These are phyloP conservation scores for Chlorokybus atmophyticus DNA, from an alignment of 139 green algal genomes.

Conservation along the genomic window DNA sequence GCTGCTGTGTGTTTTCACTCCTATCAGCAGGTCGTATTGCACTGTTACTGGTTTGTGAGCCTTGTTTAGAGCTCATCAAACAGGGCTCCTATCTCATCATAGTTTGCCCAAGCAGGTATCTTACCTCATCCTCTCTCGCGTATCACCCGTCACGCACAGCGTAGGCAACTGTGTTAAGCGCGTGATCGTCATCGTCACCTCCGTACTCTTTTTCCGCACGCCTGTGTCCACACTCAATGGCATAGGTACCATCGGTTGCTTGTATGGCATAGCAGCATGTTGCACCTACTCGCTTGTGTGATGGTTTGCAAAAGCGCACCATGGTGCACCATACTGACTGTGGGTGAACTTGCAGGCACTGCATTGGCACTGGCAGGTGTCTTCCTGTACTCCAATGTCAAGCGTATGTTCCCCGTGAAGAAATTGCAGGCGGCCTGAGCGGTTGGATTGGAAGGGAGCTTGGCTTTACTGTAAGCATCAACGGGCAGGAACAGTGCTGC, in stretches of 20 bases:
- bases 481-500: too few species aligned
- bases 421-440: too few species aligned
- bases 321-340: neutral
- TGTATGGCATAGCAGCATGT: too few species aligned
- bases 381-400: slow-evolving; percentile 76
- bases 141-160: slow-evolving; percentile 92
- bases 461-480: too few species aligned
- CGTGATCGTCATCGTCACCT: slow-evolving; percentile 86
- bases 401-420: too few species aligned
- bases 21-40: slow-evolving; percentile 86
- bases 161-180: slow-evolving; percentile 98
- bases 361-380: slow-evolving; percentile 74
- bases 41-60: too few species aligned
- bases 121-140: slow-evolving; percentile 76
- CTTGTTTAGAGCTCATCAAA: too few species aligned
- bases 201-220: slow-evolving; percentile 81
- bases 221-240: slow-evolving; percentile 58
- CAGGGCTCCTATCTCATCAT: too few species aligned
- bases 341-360: slow-evolving; percentile 38
- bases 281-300: neutral
- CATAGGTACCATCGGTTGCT: too few species aligned
- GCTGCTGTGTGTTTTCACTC: slow-evolving; percentile 84
- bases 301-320: neutral
- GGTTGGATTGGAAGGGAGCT: too few species aligned
- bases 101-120: too few species aligned